Evolutionary conservation across 805 yeast species (phyloP).

Genomic region (Kodamaea leandrae): DNA sequence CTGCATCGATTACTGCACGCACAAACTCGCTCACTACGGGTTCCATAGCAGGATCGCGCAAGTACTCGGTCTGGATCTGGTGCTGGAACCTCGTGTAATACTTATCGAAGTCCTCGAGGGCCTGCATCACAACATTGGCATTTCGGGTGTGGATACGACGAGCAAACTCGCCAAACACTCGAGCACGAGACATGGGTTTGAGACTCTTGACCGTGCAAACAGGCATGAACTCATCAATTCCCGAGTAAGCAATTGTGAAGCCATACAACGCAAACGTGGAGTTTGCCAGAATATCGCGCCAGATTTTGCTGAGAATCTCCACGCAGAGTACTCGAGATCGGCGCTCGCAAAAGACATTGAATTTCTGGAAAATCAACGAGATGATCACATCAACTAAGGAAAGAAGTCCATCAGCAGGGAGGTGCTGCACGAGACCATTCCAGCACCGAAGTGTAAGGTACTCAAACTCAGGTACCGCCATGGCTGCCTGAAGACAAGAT

Average conservation of each 20-base stretch:
- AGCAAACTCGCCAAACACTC: constrained; percentile 49
- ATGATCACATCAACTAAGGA: constrained; percentile 72
- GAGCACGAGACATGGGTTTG: constrained; percentile 12
- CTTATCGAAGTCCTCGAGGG: constrained; percentile 58
- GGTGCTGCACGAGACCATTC: constrained; percentile 54
- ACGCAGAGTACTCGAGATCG: constrained; percentile 49
- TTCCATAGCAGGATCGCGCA: constrained; percentile 30
- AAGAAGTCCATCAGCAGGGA: constrained; percentile 55
- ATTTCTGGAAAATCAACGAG: constrained; percentile 69
- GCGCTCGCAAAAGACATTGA: constrained; percentile 48
- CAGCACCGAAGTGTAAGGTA: constrained; percentile 65
- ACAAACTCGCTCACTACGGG: constrained; percentile 44
- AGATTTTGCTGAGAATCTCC: constrained; percentile 43
- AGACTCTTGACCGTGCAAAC: constrained; percentile 9
- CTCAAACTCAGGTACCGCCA: constrained; percentile 62
- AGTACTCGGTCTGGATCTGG: constrained; percentile 44
- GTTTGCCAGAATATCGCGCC: constrained; percentile 30
- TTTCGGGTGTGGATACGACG: constrained; percentile 61
- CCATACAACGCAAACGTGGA: constrained; percentile 50
- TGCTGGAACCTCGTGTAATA: constrained; percentile 52
- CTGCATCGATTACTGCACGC: constrained; percentile 52
- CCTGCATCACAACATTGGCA: constrained; percentile 69
- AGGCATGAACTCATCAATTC: constrained; percentile 21
- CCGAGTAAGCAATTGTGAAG: constrained; percentile 47
- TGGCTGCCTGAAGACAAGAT: constrained; percentile 77